phyloP scores from a whole-genome alignment of 768 basidiomycete species.

The Tremella yokohamensis region DNA sequence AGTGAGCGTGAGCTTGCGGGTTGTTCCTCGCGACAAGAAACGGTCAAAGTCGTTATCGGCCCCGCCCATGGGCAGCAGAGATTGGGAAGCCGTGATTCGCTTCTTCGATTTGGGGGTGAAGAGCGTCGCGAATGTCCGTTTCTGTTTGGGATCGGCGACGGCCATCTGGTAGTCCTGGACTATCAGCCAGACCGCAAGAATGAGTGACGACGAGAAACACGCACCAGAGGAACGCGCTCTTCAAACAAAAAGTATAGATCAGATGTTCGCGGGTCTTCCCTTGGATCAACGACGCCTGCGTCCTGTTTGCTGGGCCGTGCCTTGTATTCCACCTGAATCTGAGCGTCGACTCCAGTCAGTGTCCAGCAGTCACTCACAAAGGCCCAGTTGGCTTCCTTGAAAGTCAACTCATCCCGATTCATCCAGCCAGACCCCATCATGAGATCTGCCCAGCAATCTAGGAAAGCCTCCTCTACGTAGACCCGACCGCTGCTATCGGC shows the following conservation, averaged over 20 bases:
- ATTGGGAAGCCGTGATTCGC: neutral
- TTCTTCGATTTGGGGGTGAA: conserved; percentile 22
- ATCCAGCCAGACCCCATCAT: conserved; percentile 64
- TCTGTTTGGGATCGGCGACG: conserved; percentile 35
- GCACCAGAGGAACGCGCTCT: conserved; percentile 74
- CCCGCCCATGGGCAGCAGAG: neutral
- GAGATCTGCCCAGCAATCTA: conserved; percentile 63
- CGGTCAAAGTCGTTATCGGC: conserved; percentile 41
- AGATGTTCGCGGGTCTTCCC: conserved; percentile 67
- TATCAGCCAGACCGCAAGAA: conserved; percentile 4
- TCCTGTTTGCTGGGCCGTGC: conserved; percentile 57
- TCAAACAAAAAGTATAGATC: conserved; percentile 78
- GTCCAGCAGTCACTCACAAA: conserved; percentile 58
- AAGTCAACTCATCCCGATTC: conserved; percentile 73
- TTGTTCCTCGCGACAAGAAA: conserved; percentile 31
- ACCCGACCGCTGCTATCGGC: conserved; percentile 33
- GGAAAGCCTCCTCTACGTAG: conserved; percentile 75
- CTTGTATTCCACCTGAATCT: conserved; percentile 75
- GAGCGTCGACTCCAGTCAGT: neutral
- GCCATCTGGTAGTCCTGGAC: conserved; percentile 43
- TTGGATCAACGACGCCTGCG: conserved; percentile 22
- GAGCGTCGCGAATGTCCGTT: conserved; percentile 25
- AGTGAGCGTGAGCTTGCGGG: conserved; percentile 37
- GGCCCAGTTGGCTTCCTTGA: conserved; percentile 88
- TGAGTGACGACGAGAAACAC: conserved; percentile 62